Evolutionary conservation across 371 early-diverging fungal genomes (phyloP).

Genomic region (Dichotomocladium elegans): DNA sequence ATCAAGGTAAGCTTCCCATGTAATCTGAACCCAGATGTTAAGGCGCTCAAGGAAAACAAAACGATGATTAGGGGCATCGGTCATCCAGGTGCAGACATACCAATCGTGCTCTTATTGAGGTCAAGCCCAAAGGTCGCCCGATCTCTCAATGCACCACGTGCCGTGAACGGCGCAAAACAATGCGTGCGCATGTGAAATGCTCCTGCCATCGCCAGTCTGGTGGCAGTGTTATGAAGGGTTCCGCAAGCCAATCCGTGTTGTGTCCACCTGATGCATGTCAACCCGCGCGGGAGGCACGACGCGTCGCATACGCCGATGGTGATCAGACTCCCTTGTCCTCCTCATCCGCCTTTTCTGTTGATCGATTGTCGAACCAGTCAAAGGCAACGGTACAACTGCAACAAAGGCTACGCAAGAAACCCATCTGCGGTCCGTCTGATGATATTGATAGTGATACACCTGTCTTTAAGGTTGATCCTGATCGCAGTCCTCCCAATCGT

Average conservation of each 20-base stretch:
- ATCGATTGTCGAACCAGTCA: not conserved
- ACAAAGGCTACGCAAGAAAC: constrained; percentile 23
- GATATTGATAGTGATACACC: constrained; percentile 48
- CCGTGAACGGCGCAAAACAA: constrained; percentile 64
- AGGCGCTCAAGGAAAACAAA: not conserved
- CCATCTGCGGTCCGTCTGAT: constrained; percentile 47
- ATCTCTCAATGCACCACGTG: constrained; percentile 73
- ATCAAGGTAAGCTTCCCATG: constrained; percentile 26
- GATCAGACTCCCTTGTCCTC: too few relatives aligned
- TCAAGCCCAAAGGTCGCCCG: constrained; percentile 76
- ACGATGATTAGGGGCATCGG: constrained; percentile 49
- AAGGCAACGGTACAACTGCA: not conserved
- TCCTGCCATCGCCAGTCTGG: constrained; percentile 34
- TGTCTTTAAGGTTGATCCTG: constrained; percentile 33
- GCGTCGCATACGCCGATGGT: too few relatives aligned
- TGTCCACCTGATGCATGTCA: too few relatives aligned
- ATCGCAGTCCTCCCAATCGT: constrained; percentile 19
- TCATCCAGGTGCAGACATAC: constrained; percentile 55
- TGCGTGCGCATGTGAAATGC: constrained; percentile 73
- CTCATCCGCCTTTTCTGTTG: not conserved
- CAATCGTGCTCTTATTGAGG: constrained; percentile 62
- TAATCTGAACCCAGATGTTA: not conserved
- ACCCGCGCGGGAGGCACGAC: too few relatives aligned
- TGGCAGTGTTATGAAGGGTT: too few relatives aligned
- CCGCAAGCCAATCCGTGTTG: too few relatives aligned